Evolutionary conservation across 208 protist species (phyloP), one percentile per base, ranked within the genome.

Genomic region (Giardia duodenalis): DNA sequence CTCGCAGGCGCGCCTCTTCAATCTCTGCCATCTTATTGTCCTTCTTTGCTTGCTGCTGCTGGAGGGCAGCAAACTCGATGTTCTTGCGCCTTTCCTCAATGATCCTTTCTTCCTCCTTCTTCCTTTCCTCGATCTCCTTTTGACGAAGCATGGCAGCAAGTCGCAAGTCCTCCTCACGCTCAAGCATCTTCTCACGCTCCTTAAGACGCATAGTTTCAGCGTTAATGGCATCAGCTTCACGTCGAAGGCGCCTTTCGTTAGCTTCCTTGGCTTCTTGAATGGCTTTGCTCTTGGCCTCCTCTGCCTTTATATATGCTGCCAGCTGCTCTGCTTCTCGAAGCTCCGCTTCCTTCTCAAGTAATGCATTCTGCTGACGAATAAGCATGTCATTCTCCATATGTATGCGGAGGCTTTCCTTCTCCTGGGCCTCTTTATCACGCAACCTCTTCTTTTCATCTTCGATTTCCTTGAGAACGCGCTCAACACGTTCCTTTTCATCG

Each of bases 141-240:
- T 76, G 57, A 30, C 57, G 57, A 30, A 76, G 57, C 30, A 76
- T 10, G 10, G 57, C 57, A 10, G 57, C 57, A 30, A 76, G 10
- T 30, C 30, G 10, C 57, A 76, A 30, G 30, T 76, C 57, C 30
- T 76, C 57, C 57, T 76, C 57, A 30, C 57, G 57, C 57, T 76
- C 57, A 30, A 76, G 57, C 57, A 76, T 76, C 57, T 76, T 76
- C 57, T 76, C 57, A 76, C 57, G 57, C 57, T 76, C 57, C 57
- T 76, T 76, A 39, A 76, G 30, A 30, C 57, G 57, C 10, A 76
- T 76, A 30, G 57, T 76, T 30, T 76, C 57, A 30, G 57, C 57
- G 57, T 76, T 76, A 30, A 76, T 76, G 19, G 57, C 57, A 30
- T 76, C 57, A 76, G 57, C 57, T 30, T 76, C 57, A 76, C 57